A percentile compares a stretch with the other conserved stretches of the same genome.
Conservation (phyloP, 352 stramenopile species). For the Discostella stelligera region DNA sequence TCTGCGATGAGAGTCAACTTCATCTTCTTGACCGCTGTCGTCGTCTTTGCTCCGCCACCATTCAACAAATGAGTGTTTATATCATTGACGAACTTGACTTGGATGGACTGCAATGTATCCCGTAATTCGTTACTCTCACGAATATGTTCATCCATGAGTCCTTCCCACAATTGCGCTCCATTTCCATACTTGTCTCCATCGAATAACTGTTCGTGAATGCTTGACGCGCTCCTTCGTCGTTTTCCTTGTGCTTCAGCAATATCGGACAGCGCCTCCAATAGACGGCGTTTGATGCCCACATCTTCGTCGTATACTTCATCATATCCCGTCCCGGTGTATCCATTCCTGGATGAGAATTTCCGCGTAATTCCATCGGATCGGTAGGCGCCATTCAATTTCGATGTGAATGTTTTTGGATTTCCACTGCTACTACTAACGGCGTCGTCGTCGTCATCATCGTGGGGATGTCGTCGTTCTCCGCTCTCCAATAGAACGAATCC, state of each 20-base stretch:
- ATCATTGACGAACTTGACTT: slow-evolving; percentile 19
- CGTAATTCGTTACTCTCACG: slow-evolving; percentile 14
- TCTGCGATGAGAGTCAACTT: slow-evolving; percentile 40
- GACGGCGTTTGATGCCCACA: slow-evolving; percentile 37
- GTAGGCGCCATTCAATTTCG: slow-evolving; percentile 34
- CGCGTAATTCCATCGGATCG: slow-evolving; percentile 39
- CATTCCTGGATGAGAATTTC: slow-evolving; percentile 36
- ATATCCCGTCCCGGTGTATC: slow-evolving; percentile 42
- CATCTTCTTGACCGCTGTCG: background rate
- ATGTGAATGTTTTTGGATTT: slow-evolving; percentile 29
- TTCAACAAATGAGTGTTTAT: slow-evolving; percentile 31
- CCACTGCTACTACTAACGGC: background rate
- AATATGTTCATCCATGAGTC: slow-evolving; percentile 23
- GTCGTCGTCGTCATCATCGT: slow-evolving; percentile 24
- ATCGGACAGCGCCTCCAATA: slow-evolving; percentile 25
- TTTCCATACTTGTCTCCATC: slow-evolving; percentile 1
- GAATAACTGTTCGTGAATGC: background rate
- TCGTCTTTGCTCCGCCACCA: background rate
- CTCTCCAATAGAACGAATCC: slow-evolving; percentile 53
- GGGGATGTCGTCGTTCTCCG: slow-evolving; percentile 44
- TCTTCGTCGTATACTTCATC: slow-evolving; percentile 55
- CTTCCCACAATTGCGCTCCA: slow-evolving; percentile 19
- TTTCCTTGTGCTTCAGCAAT: background rate
- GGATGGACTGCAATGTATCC: slow-evolving; percentile 16
- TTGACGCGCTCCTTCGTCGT: background rate